Evolutionary conservation across 129 eudicot genomes (phyloP).

Genomic region (Centaurea solstitialis): DNA sequence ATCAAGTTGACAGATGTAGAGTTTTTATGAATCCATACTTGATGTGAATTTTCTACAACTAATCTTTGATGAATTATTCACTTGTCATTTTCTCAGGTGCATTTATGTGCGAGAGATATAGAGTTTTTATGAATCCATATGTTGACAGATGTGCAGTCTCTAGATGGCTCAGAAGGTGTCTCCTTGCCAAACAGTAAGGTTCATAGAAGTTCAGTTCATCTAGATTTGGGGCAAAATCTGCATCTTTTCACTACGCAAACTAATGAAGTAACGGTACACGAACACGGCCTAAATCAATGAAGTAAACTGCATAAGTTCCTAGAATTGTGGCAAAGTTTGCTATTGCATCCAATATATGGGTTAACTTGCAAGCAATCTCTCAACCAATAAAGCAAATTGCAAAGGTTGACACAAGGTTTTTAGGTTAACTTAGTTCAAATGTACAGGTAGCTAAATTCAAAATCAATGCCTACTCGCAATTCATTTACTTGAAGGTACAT

Average conservation of each 20-base stretch:
- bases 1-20: too few relatives aligned
- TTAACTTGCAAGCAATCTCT: neutral
- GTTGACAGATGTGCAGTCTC: constrained; percentile 43
- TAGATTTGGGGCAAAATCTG: neutral
- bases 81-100: too few relatives aligned
- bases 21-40: too few relatives aligned
- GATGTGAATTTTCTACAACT: too few relatives aligned
- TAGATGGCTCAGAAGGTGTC: constrained; percentile 45
- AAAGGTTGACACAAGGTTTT: neutral
- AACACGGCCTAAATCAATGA: neutral
- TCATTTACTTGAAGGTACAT: neutral
- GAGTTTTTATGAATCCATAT: neutral
- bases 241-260: neutral
- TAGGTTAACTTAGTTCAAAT: constrained; percentile 15
- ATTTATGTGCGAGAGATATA: too few relatives aligned
- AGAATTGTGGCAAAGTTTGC: neutral
- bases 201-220: constrained; percentile 40
- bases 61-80: too few relatives aligned
- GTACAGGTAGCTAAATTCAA: neutral
- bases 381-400: neutral
- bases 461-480: neutral
- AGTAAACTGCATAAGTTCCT: neutral
- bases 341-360: neutral
- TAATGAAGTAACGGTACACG: neutral
- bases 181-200: constrained; percentile 32